Percentiles rank a stretch among this genome's conserved stretches.
phyloP scores from a whole-genome alignment of 495 filamentous ascomycete species.

The Talaromyces stipitatus region DNA sequence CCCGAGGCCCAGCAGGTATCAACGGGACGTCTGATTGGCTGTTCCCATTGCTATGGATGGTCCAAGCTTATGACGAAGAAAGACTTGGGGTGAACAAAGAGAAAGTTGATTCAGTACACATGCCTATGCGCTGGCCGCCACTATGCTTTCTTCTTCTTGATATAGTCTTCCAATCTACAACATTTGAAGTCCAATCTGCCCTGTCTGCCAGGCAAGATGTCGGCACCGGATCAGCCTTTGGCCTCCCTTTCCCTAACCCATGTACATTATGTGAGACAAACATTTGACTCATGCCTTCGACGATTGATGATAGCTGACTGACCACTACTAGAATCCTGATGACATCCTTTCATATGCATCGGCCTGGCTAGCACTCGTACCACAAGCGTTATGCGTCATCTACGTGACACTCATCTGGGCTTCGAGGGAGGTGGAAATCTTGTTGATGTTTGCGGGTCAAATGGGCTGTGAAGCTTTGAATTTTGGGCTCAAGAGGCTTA shows the following conservation, averaged over 20 bases:
- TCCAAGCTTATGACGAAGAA: not conserved
- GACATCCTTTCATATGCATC: slow-evolving; percentile 80
- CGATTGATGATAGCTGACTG: not conserved
- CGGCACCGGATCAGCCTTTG: slow-evolving; percentile 36
- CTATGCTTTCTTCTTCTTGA: not conserved
- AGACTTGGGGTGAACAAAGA: not conserved
- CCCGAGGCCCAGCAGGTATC: not conserved
- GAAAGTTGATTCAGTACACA: not conserved
- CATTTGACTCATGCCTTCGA: not conserved
- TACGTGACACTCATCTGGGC: slow-evolving; percentile 87
- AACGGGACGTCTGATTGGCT: not conserved
- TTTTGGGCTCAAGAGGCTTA: slow-evolving; percentile 77
- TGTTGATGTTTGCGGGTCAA: slow-evolving; percentile 87
- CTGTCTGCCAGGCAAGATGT: not conserved
- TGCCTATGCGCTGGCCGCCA: not conserved
- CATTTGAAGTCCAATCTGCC: not conserved
- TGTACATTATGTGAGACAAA: slow-evolving; percentile 78
- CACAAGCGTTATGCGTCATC: slow-evolving; percentile 80
- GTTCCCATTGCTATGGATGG: not conserved
- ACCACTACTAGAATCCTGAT: slow-evolving; percentile 61
- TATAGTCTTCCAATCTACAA: not conserved
- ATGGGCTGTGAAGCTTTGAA: slow-evolving; percentile 92
- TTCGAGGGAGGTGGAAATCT: slow-evolving; percentile 81
- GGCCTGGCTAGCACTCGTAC: slow-evolving; percentile 88
- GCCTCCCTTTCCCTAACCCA: slow-evolving; percentile 91